phyloP scores from a whole-genome alignment of 2,329 filamentous ascomycete genomes.

The Penicillium hordei region DNA sequence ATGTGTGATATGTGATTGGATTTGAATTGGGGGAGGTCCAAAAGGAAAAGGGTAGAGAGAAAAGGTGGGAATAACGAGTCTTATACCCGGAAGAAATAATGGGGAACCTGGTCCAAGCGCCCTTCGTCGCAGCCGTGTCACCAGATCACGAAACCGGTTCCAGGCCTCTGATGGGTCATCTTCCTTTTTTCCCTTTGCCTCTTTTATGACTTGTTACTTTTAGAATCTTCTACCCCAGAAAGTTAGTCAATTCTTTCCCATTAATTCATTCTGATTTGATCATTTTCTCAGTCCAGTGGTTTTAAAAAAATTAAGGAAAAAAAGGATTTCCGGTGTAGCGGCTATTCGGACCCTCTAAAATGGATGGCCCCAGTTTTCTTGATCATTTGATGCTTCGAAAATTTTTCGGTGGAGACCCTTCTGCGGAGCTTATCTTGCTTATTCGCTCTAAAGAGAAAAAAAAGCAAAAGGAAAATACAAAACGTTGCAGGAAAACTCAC shows the following conservation, averaged over 20 bases:
- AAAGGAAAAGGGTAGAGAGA: neutral
- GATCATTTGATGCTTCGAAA: constrained; percentile 31
- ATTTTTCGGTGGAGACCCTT: constrained; percentile 27
- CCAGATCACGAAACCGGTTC: constrained; percentile 18
- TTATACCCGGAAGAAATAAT: constrained; percentile 16
- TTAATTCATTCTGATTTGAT: neutral
- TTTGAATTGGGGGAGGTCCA: neutral
- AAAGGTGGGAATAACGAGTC: constrained; percentile 7
- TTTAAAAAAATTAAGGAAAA: neutral
- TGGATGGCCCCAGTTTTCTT: constrained; percentile 16
- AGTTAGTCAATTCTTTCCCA: neutral
- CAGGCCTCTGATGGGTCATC: constrained; percentile 5
- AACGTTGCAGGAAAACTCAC: constrained; percentile 23
- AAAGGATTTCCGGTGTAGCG: constrained; percentile 1
- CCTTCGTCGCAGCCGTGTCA: constrained; percentile 16
- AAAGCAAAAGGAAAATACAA: constrained; percentile 12
- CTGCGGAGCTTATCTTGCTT: constrained; percentile 26
- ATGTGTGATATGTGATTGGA: neutral
- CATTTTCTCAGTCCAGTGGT: neutral
- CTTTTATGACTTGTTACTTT: neutral
- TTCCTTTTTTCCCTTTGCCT: neutral
- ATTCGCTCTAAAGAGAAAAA: constrained; percentile 4
- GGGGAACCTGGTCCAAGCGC: constrained; percentile 19
- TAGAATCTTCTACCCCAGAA: neutral
- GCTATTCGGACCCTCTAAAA: constrained; percentile 9